Percentiles rank a stretch among this genome's conserved stretches.
These are phyloP conservation scores for Stemphylium lycopersici DNA, from an alignment of 2,329 filamentous ascomycete species.

Conservation along the genomic window DNA sequence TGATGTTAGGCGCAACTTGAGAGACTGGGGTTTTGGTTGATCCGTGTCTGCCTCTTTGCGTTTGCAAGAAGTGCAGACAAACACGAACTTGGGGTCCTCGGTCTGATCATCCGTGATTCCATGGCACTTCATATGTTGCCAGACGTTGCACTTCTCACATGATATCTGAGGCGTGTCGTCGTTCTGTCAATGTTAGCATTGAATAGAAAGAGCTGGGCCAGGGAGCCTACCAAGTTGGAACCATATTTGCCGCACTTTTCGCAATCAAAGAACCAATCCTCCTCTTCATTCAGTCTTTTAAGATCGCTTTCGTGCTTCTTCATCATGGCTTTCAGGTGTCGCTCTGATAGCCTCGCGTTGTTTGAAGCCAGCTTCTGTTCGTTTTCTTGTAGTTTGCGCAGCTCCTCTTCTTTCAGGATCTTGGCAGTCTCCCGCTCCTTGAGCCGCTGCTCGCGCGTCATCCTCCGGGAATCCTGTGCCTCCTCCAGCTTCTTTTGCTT, in stretches of 20 bases:
- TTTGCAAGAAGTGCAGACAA: conserved; percentile 80
- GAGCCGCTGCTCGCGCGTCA: conserved; percentile 83
- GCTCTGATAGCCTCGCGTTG: conserved; percentile 70
- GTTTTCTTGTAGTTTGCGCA: conserved; percentile 78
- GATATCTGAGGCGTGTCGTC: conserved; percentile 93
- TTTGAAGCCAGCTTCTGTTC: conserved; percentile 61
- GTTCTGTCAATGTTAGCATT: conserved; percentile 59
- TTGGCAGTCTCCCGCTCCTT: conserved; percentile 86
- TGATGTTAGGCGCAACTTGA: conserved; percentile 64
- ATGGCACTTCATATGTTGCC: conserved; percentile 95
- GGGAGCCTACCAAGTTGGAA: conserved; percentile 66
- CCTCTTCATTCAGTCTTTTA: conserved; percentile 70
- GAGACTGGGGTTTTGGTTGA: conserved; percentile 65
- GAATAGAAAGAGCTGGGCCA: background rate
- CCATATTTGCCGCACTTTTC: conserved; percentile 85
- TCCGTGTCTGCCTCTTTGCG: conserved; percentile 68
- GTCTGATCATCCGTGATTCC: conserved; percentile 79
- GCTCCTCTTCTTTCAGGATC: conserved; percentile 81
- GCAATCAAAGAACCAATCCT: conserved; percentile 96
- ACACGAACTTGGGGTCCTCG: conserved; percentile 77
- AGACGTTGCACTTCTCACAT: conserved; percentile 91
- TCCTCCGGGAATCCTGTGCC: conserved; percentile 78
- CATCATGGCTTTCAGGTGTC: conserved; percentile 81
- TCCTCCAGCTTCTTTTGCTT: conserved; percentile 70
- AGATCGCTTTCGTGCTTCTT: conserved; percentile 79